These are phyloP conservation scores for Colletotrichum cuscutae DNA, from an alignment of 2,329 filamentous ascomycete species.

Conservation along the genomic window DNA sequence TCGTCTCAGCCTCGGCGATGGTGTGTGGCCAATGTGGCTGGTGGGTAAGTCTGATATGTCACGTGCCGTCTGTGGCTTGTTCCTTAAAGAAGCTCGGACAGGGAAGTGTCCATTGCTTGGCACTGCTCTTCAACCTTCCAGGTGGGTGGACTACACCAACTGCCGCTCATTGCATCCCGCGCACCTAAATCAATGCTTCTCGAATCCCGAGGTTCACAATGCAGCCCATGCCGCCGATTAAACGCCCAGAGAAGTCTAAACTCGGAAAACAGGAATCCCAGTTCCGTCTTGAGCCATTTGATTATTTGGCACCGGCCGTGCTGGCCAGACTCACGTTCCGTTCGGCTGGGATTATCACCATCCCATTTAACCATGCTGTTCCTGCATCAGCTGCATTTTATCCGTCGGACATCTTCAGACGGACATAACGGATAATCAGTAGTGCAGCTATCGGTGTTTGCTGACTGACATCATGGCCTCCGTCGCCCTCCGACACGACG, in stretches of 20 bases:
- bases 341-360: background rate
- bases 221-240: slow-evolving; percentile 16
- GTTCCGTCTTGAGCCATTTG: slow-evolving; percentile 26
- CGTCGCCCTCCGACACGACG: background rate
- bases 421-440: slow-evolving; percentile 25
- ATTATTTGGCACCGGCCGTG: background rate
- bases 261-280: slow-evolving; percentile 27
- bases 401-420: slow-evolving; percentile 15
- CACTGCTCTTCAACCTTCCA: background rate
- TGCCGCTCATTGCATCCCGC: slow-evolving; percentile 10
- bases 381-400: slow-evolving; percentile 27
- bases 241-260: background rate
- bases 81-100: too few relatives aligned
- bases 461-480: slow-evolving; percentile 27
- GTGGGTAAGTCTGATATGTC: background rate
- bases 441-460: slow-evolving; percentile 12
- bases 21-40: slow-evolving; percentile 9
- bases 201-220: slow-evolving; percentile 18
- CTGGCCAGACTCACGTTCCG: background rate
- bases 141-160: background rate
- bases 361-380: background rate
- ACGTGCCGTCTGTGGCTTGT: background rate
- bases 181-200: background rate
- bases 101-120: background rate
- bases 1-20: slow-evolving; percentile 19